Base-by-base conservation (phyloP, 1,284 basidiomycete genomes). In the Marasmius fiardii region DNA sequence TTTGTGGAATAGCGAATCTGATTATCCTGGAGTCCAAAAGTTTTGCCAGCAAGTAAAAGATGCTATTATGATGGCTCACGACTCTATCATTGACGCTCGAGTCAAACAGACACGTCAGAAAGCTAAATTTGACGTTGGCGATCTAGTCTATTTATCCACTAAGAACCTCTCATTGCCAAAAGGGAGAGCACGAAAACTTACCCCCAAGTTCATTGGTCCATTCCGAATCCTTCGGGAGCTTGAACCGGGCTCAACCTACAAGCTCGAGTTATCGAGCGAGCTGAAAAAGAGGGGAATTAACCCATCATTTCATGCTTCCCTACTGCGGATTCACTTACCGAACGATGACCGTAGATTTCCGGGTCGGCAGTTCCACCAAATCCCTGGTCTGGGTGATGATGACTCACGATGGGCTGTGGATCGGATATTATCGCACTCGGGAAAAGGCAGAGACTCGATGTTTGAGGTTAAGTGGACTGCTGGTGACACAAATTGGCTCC, bases 161-260 rank as follows among this genome's bases (percentile, higher is more conserved):
- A 65, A 67, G 50, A 72, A 71, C 43, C 24, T 72, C 1, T 33
- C 54, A 0, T 47, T 70, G 4, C 66, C 64, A 0, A 69, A 70
- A 43, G 66, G 67, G 3, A 50, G 54, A 0, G 61, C 65, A 0
- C 31, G 61, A 0, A 73, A 72, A 44, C 53, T 72, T 0, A 23
- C 57, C 0, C 71, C 71, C 0, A 73, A 71, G 39, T 74, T 52
- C 28, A 65, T 73, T 31, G 64, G 71, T 0, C 70, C 71, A 0
- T 73, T 66, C 51, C 23, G 50, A 8, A 63, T 73, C 2, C 8
- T 57, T 0, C 51, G 59, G 14, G 65, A 67, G 44, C 66, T 60
- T 28, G 11, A 50, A 1, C 4, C 4, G 4, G 66, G 68, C 35
- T 61, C 64, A 18, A 65, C 65, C 0, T 71, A 54, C 50, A 11